phyloP scores from a whole-genome alignment of 2,329 filamentous ascomycete species.

The Penicillium frequentans region DNA sequence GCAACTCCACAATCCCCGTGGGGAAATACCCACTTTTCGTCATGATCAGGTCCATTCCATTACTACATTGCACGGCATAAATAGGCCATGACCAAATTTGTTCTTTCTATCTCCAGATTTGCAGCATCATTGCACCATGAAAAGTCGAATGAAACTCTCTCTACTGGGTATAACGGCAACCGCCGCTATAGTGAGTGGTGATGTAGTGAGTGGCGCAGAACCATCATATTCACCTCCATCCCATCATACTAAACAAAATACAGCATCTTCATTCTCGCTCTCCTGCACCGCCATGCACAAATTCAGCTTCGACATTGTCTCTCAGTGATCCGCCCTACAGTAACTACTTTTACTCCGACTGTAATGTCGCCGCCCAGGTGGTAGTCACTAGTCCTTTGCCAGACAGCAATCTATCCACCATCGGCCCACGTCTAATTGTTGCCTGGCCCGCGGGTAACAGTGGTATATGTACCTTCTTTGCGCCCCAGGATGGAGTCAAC shows the following conservation, averaged over 20 bases:
- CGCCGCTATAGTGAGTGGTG: constrained; percentile 2
- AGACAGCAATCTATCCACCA: constrained; percentile 55
- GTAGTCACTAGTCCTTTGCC: constrained; percentile 60
- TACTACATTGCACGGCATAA: background rate
- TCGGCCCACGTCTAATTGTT: constrained; percentile 59
- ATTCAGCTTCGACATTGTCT: constrained; percentile 13
- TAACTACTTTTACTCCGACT: constrained; percentile 68
- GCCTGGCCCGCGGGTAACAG: constrained; percentile 69
- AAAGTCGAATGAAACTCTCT: constrained; percentile 1
- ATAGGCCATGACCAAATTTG: background rate
- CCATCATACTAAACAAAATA: background rate
- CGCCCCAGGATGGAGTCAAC: constrained; percentile 54
- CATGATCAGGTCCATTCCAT: background rate
- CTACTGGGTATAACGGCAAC: constrained; percentile 2
- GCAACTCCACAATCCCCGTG: constrained; percentile 8
- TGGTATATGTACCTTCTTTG: constrained; percentile 59
- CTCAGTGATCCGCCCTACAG: constrained; percentile 58
- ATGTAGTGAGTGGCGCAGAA: constrained; percentile 13
- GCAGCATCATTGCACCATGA: constrained; percentile 4
- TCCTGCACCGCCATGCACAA: constrained; percentile 8
- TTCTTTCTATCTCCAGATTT: background rate
- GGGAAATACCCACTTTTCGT: constrained; percentile 8
- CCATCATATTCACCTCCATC: background rate
- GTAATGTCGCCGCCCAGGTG: constrained; percentile 59
- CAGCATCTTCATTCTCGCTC: constrained; percentile 2